A percentile compares a stretch with the other conserved stretches of the same genome.
Conservation (phyloP, 2,329 filamentous ascomycete species). For the Trichoderma sp. region DNA sequence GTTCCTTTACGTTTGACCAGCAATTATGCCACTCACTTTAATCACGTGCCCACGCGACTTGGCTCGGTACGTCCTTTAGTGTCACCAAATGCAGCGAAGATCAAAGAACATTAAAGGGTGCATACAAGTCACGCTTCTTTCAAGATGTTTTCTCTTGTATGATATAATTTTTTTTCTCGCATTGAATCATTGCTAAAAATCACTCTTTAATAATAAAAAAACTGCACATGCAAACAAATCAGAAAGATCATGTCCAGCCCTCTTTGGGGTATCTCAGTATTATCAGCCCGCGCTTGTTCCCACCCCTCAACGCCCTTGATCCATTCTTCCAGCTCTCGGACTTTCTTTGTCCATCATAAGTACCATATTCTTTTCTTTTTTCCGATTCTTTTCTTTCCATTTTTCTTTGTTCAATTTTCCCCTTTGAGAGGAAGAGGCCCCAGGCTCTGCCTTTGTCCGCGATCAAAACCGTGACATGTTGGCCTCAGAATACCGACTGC, state of each 20-base stretch:
- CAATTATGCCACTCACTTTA: background rate
- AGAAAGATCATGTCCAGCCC: constrained; percentile 13
- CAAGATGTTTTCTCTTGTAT: background rate
- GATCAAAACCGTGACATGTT: constrained; percentile 49
- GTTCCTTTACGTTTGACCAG: background rate
- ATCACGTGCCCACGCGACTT: background rate
- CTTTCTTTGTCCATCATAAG: background rate
- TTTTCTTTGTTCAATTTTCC: background rate
- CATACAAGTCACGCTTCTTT: background rate
- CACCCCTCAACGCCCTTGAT: constrained; percentile 5
- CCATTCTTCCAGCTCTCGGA: background rate
- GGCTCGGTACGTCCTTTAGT: background rate
- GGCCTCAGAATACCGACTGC: constrained; percentile 50
- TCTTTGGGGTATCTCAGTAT: constrained; percentile 12
- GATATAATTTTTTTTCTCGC: background rate
- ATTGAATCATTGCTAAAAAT: background rate
- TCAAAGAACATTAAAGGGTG: background rate
- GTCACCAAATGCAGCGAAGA: background rate
- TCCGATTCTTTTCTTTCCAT: background rate
- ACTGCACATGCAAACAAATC: background rate
- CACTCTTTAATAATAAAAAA: background rate
- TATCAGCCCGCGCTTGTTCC: background rate
- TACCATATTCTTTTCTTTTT: background rate
- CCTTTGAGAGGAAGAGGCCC: background rate
- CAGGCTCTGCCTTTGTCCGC: background rate